Conservation (phyloP, 805 yeast genomes). For the Metschnikowia cubensis region DNA sequence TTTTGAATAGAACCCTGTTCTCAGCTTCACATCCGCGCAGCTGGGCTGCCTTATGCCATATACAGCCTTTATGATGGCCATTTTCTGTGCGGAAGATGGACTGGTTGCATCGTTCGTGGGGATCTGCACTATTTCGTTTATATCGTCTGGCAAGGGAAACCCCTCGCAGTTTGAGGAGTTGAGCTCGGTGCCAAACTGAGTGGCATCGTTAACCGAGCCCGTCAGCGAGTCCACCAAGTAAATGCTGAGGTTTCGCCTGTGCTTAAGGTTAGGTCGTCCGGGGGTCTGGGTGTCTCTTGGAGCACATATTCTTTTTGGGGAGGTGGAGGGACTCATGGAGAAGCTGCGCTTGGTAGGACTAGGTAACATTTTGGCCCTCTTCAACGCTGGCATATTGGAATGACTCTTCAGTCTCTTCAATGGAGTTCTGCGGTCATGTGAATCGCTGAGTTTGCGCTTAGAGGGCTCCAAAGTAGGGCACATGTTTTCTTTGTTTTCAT, state of each 20-base stretch:
- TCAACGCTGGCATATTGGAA: slow-evolving; percentile 25
- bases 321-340: slow-evolving; percentile 8
- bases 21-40: background rate
- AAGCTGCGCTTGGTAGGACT: slow-evolving; percentile 4
- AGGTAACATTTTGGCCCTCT: slow-evolving; percentile 22
- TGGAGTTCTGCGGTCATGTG: slow-evolving; percentile 3
- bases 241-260: slow-evolving; percentile 27
- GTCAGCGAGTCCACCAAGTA: slow-evolving; percentile 59
- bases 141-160: slow-evolving; percentile 55
- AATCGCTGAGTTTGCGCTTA: slow-evolving; percentile 21
- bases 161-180: slow-evolving; percentile 61
- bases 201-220: slow-evolving; percentile 59
- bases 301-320: slow-evolving; percentile 43
- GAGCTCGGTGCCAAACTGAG: slow-evolving; percentile 65
- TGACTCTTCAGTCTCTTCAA: slow-evolving; percentile 11
- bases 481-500: slow-evolving; percentile 32
- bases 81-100: slow-evolving; percentile 20
- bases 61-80: slow-evolving; percentile 41
- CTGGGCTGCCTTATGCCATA: background rate
- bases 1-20: slow-evolving; percentile 28
- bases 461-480: slow-evolving; percentile 24
- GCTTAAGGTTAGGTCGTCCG: slow-evolving; percentile 31
- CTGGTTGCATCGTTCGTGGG: slow-evolving; percentile 39
- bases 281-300: slow-evolving; percentile 31
- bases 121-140: slow-evolving; percentile 56